Evolutionary conservation across 176 grass and related monocot species (phyloP).

Genomic region (Thinopyrum elongatum): DNA sequence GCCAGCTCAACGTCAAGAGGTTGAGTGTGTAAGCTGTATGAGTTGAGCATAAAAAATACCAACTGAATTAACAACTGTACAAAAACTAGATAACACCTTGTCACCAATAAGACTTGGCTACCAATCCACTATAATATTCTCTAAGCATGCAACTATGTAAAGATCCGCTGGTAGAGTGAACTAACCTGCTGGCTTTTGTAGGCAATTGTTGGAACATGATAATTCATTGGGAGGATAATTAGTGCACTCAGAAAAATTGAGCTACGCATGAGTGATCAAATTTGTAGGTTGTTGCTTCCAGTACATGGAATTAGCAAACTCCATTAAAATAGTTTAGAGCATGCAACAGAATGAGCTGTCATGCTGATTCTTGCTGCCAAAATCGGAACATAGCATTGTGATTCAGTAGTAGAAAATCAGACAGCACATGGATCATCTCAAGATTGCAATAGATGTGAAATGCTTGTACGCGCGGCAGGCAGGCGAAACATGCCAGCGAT

Average conservation of each 20-base stretch:
- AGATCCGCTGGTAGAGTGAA: conserved; percentile 4
- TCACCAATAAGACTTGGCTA: neutral
- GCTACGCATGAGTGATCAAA: neutral
- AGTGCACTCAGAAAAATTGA: neutral
- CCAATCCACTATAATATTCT: conserved; percentile 4
- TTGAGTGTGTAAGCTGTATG: conserved; percentile 9
- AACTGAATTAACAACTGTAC: neutral
- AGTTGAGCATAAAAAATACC: neutral
- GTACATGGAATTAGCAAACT: neutral
- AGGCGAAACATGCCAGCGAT: neutral
- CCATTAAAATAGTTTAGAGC: neutral
- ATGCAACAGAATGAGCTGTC: neutral
- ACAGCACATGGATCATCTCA: conserved; percentile 3
- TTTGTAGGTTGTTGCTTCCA: conserved; percentile 19
- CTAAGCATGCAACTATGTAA: conserved; percentile 15
- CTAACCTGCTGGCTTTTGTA: conserved; percentile 35
- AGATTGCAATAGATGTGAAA: conserved; percentile 4
- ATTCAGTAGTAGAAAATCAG: neutral
- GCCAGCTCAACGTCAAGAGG: conserved; percentile 27
- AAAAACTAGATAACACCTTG: neutral
- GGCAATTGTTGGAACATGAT: conserved; percentile 29
- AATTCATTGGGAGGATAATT: conserved; percentile 3
- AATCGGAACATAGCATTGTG: neutral
- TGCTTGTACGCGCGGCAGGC: neutral
- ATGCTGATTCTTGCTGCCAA: conserved; percentile 28